These are phyloP conservation scores for Penicillium sp. DNA, from an alignment of 2,329 filamentous ascomycete genomes.

Conservation along the genomic window DNA sequence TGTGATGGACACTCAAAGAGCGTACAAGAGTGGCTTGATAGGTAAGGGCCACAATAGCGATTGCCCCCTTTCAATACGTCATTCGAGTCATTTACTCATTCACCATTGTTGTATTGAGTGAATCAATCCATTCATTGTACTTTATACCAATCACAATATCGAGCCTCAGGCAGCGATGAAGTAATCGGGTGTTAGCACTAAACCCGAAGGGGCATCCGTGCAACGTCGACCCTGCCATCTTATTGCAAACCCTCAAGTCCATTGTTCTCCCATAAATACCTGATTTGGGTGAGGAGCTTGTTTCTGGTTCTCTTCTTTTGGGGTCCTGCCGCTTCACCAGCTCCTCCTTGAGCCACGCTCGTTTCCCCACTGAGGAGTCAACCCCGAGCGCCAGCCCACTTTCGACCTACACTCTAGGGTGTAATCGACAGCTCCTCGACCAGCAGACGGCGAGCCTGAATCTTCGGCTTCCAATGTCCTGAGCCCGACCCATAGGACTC, in stretches of 20 bases:
- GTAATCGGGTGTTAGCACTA: slow-evolving; percentile 16
- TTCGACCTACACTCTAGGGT: slow-evolving; percentile 1
- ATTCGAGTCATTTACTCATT: not conserved
- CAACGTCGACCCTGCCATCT: slow-evolving; percentile 19
- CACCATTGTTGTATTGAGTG: not conserved
- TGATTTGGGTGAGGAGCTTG: slow-evolving; percentile 10
- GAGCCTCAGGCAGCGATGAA: slow-evolving; percentile 13
- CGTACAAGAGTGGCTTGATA: no score
- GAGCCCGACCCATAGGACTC: slow-evolving; percentile 4
- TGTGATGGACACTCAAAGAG: no score
- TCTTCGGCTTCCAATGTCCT: slow-evolving; percentile 13
- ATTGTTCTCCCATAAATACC: slow-evolving; percentile 8
- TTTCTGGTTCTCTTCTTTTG: slow-evolving; percentile 9
- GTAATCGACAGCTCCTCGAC: slow-evolving; percentile 3
- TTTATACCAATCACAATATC: not conserved
- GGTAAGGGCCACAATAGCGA: no score
- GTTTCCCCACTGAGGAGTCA: slow-evolving; percentile 8
- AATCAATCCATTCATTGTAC: not conserved
- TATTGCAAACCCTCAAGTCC: slow-evolving; percentile 6
- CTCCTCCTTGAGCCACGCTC: slow-evolving; percentile 8
- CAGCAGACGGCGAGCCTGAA: not conserved
- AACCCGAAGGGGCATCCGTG: slow-evolving; percentile 17
- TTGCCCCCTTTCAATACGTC: no score
- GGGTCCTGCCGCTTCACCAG: slow-evolving; percentile 5
- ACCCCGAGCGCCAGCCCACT: slow-evolving; percentile 5